phyloP scores from a whole-genome alignment of 805 yeast species.

The Millerago galiae region DNA sequence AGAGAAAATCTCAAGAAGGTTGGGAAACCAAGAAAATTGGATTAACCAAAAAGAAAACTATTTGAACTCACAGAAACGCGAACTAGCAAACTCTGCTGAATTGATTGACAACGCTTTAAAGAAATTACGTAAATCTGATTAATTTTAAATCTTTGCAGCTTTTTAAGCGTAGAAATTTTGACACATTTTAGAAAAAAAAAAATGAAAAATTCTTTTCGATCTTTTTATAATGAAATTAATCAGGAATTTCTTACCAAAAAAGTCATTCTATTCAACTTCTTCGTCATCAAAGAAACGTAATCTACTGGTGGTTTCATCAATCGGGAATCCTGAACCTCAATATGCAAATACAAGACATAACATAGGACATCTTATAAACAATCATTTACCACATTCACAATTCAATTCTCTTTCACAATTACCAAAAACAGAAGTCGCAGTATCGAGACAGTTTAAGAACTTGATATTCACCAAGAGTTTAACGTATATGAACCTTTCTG shows the following conservation, averaged over 20 bases:
- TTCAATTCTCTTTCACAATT: slow-evolving; percentile 3
- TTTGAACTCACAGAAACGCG: slow-evolving; percentile 15
- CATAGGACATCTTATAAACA: slow-evolving; percentile 59
- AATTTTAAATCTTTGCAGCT: neutral
- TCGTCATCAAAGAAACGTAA: slow-evolving; percentile 13
- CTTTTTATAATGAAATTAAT: neutral
- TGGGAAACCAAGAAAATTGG: slow-evolving; percentile 20
- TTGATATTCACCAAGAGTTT: slow-evolving; percentile 45
- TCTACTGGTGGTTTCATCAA: slow-evolving; percentile 36
- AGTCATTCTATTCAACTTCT: neutral
- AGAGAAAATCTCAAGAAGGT: slow-evolving; percentile 14
- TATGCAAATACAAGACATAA: slow-evolving; percentile 67
- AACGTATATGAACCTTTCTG: slow-evolving; percentile 67
- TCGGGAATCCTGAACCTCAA: slow-evolving; percentile 73
- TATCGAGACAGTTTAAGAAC: slow-evolving; percentile 15
- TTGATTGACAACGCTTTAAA: slow-evolving; percentile 20
- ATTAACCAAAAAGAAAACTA: slow-evolving; percentile 16
- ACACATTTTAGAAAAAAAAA: neutral
- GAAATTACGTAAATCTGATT: slow-evolving; percentile 8
- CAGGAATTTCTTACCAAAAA: neutral
- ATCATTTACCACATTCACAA: slow-evolving; percentile 21
- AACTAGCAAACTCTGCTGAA: slow-evolving; percentile 19
- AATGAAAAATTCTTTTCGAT: neutral
- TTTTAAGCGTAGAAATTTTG: neutral
- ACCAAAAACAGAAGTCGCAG: slow-evolving; percentile 1